Evolutionary conservation across 2,329 filamentous ascomycete genomes (phyloP).

Genomic region (Trichophyton equinum): DNA sequence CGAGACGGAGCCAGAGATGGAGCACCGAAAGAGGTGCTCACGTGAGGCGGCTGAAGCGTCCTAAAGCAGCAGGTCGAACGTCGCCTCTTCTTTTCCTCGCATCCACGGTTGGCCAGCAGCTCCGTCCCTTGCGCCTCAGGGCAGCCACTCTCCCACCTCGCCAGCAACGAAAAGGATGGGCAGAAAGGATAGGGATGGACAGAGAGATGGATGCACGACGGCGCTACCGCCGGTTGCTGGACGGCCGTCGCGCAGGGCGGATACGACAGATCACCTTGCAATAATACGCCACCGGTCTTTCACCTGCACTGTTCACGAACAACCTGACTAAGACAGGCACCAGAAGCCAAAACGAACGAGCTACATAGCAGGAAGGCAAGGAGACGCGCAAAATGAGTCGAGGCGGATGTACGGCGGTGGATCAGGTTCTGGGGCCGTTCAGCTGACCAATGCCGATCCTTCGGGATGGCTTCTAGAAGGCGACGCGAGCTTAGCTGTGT

Average conservation of each 20-base stretch:
- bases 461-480: slow-evolving; percentile 5
- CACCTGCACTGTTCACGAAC: neutral
- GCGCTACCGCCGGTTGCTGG: neutral
- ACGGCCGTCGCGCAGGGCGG: neutral
- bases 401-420: neutral
- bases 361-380: neutral
- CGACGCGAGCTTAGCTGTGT: neutral
- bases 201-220: neutral
- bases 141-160: too few relatives aligned
- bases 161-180: neutral
- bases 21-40: neutral
- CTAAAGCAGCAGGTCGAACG: neutral
- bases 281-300: neutral
- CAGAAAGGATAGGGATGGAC: neutral
- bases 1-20: neutral
- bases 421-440: slow-evolving; percentile 1
- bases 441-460: slow-evolving; percentile 3
- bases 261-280: neutral
- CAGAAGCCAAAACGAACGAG: neutral
- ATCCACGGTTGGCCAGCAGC: neutral
- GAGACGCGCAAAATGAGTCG: neutral
- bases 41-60: neutral
- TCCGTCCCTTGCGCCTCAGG: neutral
- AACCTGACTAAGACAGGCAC: neutral
- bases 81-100: neutral